Percentiles rank a stretch among this genome's conserved stretches.
These are phyloP conservation scores for Trichoderma harzianum DNA, from an alignment of 2,329 filamentous ascomycete species.

Conservation along the genomic window DNA sequence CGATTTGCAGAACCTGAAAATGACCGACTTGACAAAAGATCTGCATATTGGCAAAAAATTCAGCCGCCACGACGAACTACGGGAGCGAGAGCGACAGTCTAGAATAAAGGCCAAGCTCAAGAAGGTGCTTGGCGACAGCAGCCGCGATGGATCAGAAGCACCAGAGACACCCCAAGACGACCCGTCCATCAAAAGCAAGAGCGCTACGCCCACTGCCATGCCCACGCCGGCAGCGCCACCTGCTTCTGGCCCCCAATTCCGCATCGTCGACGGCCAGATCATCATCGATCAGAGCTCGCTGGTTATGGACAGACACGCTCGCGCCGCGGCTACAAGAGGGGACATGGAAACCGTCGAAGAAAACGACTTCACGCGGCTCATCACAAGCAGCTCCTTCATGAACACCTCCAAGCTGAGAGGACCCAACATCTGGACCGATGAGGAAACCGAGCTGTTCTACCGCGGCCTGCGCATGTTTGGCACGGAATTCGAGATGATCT, in stretches of 20 bases:
- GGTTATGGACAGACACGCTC: constrained; percentile 65
- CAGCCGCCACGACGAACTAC: constrained; percentile 68
- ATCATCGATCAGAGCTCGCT: constrained; percentile 67
- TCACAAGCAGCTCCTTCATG: constrained; percentile 66
- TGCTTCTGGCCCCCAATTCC: constrained; percentile 51
- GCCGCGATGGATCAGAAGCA: constrained; percentile 22
- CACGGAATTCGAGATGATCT: constrained; percentile 79
- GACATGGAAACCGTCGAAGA: constrained; percentile 67
- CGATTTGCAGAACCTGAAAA: constrained; percentile 63
- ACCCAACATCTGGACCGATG: constrained; percentile 66
- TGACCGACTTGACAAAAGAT: constrained; percentile 70
- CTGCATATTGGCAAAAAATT: constrained; percentile 71
- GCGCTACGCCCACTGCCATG: constrained; percentile 17
- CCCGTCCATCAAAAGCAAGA: constrained; percentile 16
- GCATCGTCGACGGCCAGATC: constrained; percentile 69
- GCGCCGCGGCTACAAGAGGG: constrained; percentile 49
- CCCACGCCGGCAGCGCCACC: constrained; percentile 24
- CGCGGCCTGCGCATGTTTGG: constrained; percentile 71
- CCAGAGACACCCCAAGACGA: constrained; percentile 17
- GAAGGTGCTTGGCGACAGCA: constrained; percentile 27
- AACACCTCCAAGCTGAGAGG: constrained; percentile 59
- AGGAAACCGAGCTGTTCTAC: constrained; percentile 73
- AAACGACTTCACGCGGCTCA: constrained; percentile 70
- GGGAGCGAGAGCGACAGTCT: constrained; percentile 58
- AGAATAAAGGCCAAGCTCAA: constrained; percentile 32